Evolutionary conservation across 768 basidiomycete genomes (phyloP).

Genomic region (Suillus bovinus): DNA sequence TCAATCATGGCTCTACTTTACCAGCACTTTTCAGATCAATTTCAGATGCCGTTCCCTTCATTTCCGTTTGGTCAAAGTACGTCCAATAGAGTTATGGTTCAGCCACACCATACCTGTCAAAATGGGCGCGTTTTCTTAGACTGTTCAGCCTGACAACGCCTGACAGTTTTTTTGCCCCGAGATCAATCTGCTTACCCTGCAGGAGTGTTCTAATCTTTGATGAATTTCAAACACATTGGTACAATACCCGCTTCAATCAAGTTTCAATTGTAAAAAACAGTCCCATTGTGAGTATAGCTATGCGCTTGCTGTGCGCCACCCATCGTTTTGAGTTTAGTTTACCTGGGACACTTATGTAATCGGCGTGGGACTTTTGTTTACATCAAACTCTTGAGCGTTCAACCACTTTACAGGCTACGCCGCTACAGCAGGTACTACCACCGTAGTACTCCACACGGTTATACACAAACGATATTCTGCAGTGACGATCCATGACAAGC

Average conservation of each 20-base stretch:
- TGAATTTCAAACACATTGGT: neutral
- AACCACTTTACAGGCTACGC: neutral
- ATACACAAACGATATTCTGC: neutral
- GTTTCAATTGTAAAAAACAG: neutral
- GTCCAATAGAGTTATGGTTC: neutral
- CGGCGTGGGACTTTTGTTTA: neutral
- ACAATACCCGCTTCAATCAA: neutral
- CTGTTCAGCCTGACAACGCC: neutral
- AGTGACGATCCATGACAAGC: neutral
- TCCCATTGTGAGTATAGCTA: neutral
- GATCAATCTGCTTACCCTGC: neutral
- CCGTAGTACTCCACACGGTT: neutral
- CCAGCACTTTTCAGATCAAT: neutral
- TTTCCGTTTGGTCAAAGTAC: neutral
- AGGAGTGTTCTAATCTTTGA: neutral
- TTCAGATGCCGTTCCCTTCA: neutral
- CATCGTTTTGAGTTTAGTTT: neutral
- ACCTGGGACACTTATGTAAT: neutral
- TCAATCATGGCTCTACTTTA: slow-evolving; percentile 1
- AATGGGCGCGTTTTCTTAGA: neutral
- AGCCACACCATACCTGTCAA: neutral
- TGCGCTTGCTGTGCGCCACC: too few relatives aligned
- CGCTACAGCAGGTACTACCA: neutral
- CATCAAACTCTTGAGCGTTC: neutral
- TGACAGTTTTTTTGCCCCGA: neutral